A percentile compares a stretch with the other conserved stretches of the same genome.
These are phyloP conservation scores for Colletotrichum somersetense DNA, from an alignment of 2,329 filamentous ascomycete genomes.

Conservation along the genomic window DNA sequence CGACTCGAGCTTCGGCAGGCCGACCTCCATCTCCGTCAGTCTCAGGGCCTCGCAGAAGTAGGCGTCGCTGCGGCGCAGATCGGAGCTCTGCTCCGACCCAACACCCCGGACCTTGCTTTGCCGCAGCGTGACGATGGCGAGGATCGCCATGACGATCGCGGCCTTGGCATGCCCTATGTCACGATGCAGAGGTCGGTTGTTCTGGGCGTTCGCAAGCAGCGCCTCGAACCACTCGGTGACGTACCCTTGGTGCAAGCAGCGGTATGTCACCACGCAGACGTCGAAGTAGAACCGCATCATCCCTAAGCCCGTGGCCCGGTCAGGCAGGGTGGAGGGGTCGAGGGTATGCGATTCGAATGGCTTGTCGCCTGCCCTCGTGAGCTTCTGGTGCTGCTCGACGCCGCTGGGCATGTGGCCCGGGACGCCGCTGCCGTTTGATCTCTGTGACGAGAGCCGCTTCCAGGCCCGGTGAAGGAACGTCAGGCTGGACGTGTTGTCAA, in stretches of 20 bases:
- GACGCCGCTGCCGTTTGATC: slow-evolving; percentile 45
- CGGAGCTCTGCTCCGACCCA: slow-evolving; percentile 20
- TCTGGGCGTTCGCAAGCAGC: slow-evolving; percentile 53
- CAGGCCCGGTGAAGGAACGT: slow-evolving; percentile 68
- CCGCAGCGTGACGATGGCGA: slow-evolving; percentile 62
- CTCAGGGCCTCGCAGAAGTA: slow-evolving; percentile 45
- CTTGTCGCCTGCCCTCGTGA: slow-evolving; percentile 48
- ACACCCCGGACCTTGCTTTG: slow-evolving; percentile 53
- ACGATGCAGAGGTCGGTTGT: slow-evolving; percentile 52
- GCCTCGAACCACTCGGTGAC: slow-evolving; percentile 61
- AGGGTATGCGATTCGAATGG: slow-evolving; percentile 45
- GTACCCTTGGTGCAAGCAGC: slow-evolving; percentile 66
- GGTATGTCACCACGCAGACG: slow-evolving; percentile 69
- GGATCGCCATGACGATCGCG: slow-evolving; percentile 60
- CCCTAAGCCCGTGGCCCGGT: slow-evolving; percentile 39
- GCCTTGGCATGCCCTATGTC: slow-evolving; percentile 59
- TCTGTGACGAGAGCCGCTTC: slow-evolving; percentile 55
- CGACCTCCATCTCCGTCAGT: slow-evolving; percentile 61
- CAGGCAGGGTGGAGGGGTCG: slow-evolving; percentile 41
- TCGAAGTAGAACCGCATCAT: slow-evolving; percentile 65
- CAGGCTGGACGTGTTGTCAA: slow-evolving; percentile 67
- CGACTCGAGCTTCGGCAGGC: slow-evolving; percentile 65
- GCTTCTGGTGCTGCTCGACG: slow-evolving; percentile 45
- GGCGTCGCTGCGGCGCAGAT: slow-evolving; percentile 44
- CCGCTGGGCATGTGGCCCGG: slow-evolving; percentile 40